Percentiles rank a stretch among this genome's conserved stretches.
Evolutionary conservation across 2,329 filamentous ascomycete species (phyloP).

Genomic region (Talaromyces sp.): DNA sequence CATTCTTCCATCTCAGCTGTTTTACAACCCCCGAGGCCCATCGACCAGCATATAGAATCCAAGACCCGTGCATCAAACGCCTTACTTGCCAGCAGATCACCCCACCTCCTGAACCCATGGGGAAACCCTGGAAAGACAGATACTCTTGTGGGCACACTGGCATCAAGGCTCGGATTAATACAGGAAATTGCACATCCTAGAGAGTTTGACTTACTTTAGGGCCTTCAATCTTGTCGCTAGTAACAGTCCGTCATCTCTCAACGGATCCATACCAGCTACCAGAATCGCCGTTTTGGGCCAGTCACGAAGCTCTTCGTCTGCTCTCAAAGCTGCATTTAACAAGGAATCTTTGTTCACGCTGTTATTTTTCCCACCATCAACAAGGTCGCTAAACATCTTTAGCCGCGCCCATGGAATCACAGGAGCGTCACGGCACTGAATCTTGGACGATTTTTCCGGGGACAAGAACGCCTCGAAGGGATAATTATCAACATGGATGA

Average conservation of each 20-base stretch:
- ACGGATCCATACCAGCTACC: constrained; percentile 9
- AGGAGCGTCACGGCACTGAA: constrained; percentile 6
- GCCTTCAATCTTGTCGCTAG: constrained; percentile 1
- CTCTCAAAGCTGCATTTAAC: neutral
- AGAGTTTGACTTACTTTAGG: neutral
- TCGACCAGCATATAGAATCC: neutral
- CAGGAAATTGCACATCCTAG: neutral
- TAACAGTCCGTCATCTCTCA: constrained; percentile 8
- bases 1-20: neutral
- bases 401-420: constrained; percentile 8
- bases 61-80: neutral
- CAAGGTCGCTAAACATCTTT: constrained; percentile 7
- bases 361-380: neutral
- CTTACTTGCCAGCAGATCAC: neutral
- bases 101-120: constrained; percentile 11
- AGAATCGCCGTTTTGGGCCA: constrained; percentile 2
- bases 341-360: neutral
- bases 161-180: neutral
- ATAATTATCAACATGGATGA: neutral
- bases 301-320: neutral
- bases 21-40: neutral
- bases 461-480: neutral
- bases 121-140: constrained; percentile 6
- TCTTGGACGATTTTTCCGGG: neutral
- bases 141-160: constrained; percentile 1